Percentiles rank a stretch among this genome's conserved stretches.
Evolutionary conservation across 768 basidiomycete genomes (phyloP).

Genomic region (Suillus spraguei): DNA sequence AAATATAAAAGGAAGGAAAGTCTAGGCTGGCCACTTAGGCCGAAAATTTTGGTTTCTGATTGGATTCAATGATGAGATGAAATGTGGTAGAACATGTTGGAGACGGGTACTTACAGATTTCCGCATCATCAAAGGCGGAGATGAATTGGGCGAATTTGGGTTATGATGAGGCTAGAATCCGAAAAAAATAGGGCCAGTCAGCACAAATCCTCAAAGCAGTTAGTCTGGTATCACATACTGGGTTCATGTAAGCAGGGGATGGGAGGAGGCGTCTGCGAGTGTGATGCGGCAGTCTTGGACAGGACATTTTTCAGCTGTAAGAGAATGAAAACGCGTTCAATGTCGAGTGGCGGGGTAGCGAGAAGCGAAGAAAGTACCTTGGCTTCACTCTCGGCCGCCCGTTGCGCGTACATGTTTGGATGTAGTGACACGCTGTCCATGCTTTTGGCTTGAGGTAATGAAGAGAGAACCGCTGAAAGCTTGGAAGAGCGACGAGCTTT

Average conservation of each 20-base stretch:
- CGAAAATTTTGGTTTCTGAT: constrained; percentile 40
- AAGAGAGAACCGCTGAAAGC: constrained; percentile 67
- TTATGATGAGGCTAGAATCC: constrained; percentile 36
- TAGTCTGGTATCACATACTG: constrained; percentile 33
- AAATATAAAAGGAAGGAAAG: constrained; percentile 11
- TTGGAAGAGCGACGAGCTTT: constrained; percentile 70
- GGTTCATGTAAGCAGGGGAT: constrained; percentile 37
- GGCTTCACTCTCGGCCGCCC: constrained; percentile 72
- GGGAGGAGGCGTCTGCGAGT: constrained; percentile 36
- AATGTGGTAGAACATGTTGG: constrained; percentile 1
- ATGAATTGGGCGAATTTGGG: constrained; percentile 40
- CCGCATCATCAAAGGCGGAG: constrained; percentile 59
- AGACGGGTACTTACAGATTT: constrained; percentile 42
- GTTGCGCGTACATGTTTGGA: constrained; percentile 67
- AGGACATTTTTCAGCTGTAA: constrained; percentile 64
- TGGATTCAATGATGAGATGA: background rate
- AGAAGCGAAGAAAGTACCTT: constrained; percentile 50
- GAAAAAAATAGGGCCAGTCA: constrained; percentile 16
- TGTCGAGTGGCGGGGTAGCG: constrained; percentile 4
- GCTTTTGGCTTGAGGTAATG: constrained; percentile 72
- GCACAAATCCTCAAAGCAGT: background rate
- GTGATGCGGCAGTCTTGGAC: constrained; percentile 46
- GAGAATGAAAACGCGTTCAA: constrained; percentile 12
- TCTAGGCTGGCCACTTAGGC: constrained; percentile 24
- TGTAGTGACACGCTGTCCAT: constrained; percentile 68